Evolutionary conservation across 352 stramenopile genomes (phyloP), one percentile per base, ranked within the genome.

Genomic region (Pythium grandisporangium): DNA sequence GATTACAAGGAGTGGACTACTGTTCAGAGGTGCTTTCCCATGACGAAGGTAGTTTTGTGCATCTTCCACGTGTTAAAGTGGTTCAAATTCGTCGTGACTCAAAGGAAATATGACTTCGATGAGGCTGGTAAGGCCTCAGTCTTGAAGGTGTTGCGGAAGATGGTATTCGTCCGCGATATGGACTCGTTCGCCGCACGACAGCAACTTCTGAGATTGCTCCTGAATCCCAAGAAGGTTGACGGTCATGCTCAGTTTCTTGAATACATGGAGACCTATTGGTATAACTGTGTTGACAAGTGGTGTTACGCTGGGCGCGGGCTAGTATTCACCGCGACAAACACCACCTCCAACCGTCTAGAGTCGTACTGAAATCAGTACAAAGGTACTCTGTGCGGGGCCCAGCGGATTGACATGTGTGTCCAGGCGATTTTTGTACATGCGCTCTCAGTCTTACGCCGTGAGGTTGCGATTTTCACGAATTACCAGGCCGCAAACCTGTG

Each of bases 41-140:
- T 26, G 3, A 24, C 44, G 2, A 17, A 24, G 6, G 37, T 59
- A 0, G 12, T 59, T 1, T 37, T 64, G 11, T 60, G 49, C 36
- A 30, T 51, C 4, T 64, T 59, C 25, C 50, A 64, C 19, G 46
- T 47, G 2, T 26, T 53, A 2, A 53, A 47, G 23, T 53, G 37
- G 37, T 47, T 53, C 32, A 42, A 47, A 24, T 23, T 24, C 6
- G 46, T 42, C 8, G 16, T 52, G 1, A 38, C 20, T n/a, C n/a
- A n/a, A n/a, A n/a, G n/a, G n/a, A n/a, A n/a, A n/a, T n/a, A n/a
- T n/a, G n/a, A n/a, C n/a, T n/a, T n/a, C n/a, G n/a, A n/a, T n/a
- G n/a, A n/a, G n/a, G n/a, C n/a, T n/a, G n/a, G n/a, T n/a, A n/a
- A n/a, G n/a, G n/a, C n/a, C n/a, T n/a, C n/a, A n/a, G n/a, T n/a